Evolutionary conservation across 352 stramenopile genomes (phyloP), one percentile per base, ranked within the genome.

Genomic region (Phytophthora cajani): DNA sequence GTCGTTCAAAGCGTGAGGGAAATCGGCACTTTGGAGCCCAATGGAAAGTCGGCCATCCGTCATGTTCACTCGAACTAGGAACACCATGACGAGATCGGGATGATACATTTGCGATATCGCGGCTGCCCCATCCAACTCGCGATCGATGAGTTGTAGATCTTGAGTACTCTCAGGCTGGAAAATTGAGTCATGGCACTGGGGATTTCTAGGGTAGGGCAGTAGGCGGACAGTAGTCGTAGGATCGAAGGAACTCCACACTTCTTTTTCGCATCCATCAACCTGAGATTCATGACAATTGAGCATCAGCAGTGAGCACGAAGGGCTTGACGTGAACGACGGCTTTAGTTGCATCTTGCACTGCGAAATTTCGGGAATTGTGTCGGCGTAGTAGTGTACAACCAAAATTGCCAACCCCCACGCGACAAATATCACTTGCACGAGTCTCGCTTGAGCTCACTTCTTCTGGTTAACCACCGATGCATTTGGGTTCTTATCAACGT

Each of bases 171-270:
- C 21, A 78, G 21, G 9, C 65, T 51, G 3, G 38, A 60, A 19
- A 78, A 78, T 12, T 58, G 10, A 4, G 62, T 64, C 3, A 78
- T 25, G 5, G 21, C 67, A 21, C 42, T 12, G 14, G 75, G 69
- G 19, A 87, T 58, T 40, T 80, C 64, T 4, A 90, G 47, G 10
- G 55, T 5, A 0, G 65, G 19, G 12, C 80, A 88, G 57, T 81
- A 76, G 27, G 7, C 67, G 63, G 6, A 61, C 27, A 21, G 77
- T 64, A 8, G 72, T 79, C 6, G 47, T 44, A 12, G 68, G 54
- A 16, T 78, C 62, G 30, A 72, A 72, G 12, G 9, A 25, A 17
- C 30, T 69, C 58, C 72, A 77, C 7, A 76, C 10, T 12, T 78
- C 68, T 0, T 6, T 3, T 17, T 23, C 49, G 16, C 44, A 52